Evolutionary conservation across 192 early-diverging fungal species (phyloP).

Genomic region (Rhizoclosmatium globosum): DNA sequence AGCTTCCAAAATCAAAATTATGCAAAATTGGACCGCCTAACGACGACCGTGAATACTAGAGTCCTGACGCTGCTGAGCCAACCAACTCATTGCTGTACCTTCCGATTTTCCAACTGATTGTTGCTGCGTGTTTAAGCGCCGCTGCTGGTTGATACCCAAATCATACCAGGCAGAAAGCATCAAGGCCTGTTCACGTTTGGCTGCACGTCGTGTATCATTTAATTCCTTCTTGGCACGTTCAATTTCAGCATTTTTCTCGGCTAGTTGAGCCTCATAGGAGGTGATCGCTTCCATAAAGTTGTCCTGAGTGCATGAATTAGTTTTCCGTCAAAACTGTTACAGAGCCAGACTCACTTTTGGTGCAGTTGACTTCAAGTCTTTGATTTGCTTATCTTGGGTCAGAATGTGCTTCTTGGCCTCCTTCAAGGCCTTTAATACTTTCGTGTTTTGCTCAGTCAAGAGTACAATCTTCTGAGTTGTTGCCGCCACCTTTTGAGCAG

Average conservation of each 20-base stretch:
- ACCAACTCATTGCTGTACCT: conserved; percentile 69
- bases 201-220: conserved; percentile 74
- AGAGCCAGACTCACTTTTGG: conserved; percentile 27
- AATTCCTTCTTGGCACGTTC: conserved; percentile 65
- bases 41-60: conserved; percentile 29
- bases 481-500: conserved; percentile 48
- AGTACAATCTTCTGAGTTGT: conserved; percentile 55
- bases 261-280: conserved; percentile 41
- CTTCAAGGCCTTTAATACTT: conserved; percentile 55
- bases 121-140: conserved; percentile 51
- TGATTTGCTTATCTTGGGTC: conserved; percentile 55
- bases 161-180: conserved; percentile 87
- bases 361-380: conserved; percentile 39
- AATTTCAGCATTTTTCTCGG: conserved; percentile 49
- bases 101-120: conserved; percentile 17
- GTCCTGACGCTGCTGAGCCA: conserved; percentile 71
- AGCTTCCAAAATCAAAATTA: no score
- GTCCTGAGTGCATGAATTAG: conserved; percentile 19
- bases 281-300: conserved; percentile 59
- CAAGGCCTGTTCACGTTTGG: conserved; percentile 78
- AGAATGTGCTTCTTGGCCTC: conserved; percentile 60
- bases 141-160: conserved; percentile 58
- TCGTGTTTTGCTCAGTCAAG: conserved; percentile 52
- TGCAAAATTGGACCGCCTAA: neutral
- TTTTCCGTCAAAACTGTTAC: neutral